Conservation (phyloP, 2,329 filamentous ascomycete species). For the Sporothrix pseudoabietina region DNA sequence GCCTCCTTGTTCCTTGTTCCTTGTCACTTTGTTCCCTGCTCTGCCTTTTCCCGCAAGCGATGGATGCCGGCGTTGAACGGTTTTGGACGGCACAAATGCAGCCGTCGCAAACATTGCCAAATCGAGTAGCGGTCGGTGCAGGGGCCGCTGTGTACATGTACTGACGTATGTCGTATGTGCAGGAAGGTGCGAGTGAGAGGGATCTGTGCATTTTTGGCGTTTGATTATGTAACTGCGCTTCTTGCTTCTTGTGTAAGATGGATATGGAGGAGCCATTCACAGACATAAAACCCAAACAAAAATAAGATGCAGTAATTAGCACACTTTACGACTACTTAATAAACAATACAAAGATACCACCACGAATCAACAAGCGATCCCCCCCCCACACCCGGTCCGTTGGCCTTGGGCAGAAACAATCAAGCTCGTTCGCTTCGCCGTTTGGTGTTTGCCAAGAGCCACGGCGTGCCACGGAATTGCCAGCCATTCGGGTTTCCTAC, state of each 20-base stretch:
- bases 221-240: conserved; percentile 6
- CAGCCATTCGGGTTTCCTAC: not conserved
- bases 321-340: not conserved
- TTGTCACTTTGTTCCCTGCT: not conserved
- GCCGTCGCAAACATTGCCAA: not conserved
- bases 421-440: not conserved
- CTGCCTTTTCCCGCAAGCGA: conserved; percentile 9
- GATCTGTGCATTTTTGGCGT: not conserved
- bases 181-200: not conserved
- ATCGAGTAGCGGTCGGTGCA: not conserved
- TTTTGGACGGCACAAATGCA: conserved; percentile 1
- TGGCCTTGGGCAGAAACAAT: not conserved
- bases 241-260: not conserved
- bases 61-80: conserved; percentile 1
- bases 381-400: not conserved
- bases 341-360: not conserved
- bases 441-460: not conserved
- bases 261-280: not conserved
- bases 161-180: not conserved
- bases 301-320: not conserved
- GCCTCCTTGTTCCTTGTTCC: not conserved
- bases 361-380: not conserved
- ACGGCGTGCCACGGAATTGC: not conserved
- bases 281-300: not conserved
- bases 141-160: not conserved